Evolutionary conservation across 495 filamentous ascomycete species (phyloP).

Genomic region (Parathielavia appendiculata): DNA sequence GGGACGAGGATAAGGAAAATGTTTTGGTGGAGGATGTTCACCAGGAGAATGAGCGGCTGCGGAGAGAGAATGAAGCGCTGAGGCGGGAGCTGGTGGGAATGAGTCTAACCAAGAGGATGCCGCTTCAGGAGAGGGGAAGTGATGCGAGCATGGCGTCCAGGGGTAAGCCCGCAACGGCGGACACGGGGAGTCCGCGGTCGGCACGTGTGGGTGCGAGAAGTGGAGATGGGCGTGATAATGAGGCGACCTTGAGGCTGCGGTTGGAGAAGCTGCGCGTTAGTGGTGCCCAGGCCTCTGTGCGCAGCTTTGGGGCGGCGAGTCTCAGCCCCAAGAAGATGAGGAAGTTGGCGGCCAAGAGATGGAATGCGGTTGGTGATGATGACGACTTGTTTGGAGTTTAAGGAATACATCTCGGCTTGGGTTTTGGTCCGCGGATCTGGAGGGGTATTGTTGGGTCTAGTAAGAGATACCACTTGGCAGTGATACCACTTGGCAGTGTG

Average conservation of each 20-base stretch:
- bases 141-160: neutral
- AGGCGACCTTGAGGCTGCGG: conserved; percentile 20
- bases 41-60: conserved; percentile 56
- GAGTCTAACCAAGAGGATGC: conserved; percentile 41
- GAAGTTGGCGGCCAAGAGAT: conserved; percentile 36
- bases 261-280: conserved; percentile 26
- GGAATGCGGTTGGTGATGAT: conserved; percentile 31
- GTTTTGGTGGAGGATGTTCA: conserved; percentile 53
- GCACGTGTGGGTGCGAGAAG: neutral
- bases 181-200: conserved; percentile 18
- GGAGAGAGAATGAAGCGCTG: conserved; percentile 47
- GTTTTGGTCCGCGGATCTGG: neutral
- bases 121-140: conserved; percentile 40
- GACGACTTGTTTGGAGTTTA: conserved; percentile 34
- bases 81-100: conserved; percentile 44
- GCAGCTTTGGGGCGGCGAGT: conserved; percentile 9
- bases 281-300: conserved; percentile 15
- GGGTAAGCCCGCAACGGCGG: neutral
- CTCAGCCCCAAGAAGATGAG: conserved; percentile 39
- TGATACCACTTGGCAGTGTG: conserved; percentile 7
- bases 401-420: neutral
- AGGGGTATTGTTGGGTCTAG: neutral
- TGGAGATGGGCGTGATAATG: conserved; percentile 8
- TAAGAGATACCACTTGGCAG: conserved; percentile 12
- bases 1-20: conserved; percentile 48